A percentile compares a stretch with the other conserved stretches of the same genome.
phyloP scores from a whole-genome alignment of 805 yeast genomes.

The Ogataea saltuana region DNA sequence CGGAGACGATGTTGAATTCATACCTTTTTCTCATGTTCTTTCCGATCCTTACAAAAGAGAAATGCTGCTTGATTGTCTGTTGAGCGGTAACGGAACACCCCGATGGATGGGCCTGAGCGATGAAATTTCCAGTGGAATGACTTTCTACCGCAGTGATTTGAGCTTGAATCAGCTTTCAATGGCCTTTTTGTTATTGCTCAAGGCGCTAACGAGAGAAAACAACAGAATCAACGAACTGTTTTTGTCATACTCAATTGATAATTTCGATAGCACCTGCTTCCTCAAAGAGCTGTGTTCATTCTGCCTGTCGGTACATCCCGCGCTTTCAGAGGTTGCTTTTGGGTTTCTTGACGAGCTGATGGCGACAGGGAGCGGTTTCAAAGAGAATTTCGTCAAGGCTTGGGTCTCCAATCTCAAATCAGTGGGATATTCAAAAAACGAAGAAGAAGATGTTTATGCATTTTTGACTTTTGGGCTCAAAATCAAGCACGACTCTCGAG shows the following conservation, averaged over 20 bases:
- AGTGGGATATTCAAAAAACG: conserved; percentile 6
- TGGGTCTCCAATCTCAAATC: conserved; percentile 12
- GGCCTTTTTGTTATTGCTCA: conserved; percentile 11
- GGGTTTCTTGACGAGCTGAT: conserved; percentile 16
- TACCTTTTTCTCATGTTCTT: conserved; percentile 13
- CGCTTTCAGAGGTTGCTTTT: conserved; percentile 10
- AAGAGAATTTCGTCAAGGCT: conserved; percentile 9
- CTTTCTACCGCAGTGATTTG: conserved; percentile 12
- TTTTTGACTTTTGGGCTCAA: conserved; percentile 15
- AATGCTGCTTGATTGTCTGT: conserved; percentile 1
- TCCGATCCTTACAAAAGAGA: neutral
- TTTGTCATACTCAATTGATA: conserved; percentile 18
- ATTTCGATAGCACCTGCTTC: conserved; percentile 10
- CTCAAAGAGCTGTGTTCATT: conserved; percentile 14
- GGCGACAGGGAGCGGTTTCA: conserved; percentile 17
- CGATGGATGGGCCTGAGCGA: conserved; percentile 13
- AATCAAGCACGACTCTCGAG: conserved; percentile 6
- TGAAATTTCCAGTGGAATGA: conserved; percentile 6
- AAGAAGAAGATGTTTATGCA: conserved; percentile 18
- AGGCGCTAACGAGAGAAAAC: conserved; percentile 4
- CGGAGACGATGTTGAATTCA: conserved; percentile 10
- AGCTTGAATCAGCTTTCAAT: conserved; percentile 9
- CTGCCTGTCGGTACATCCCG: conserved; percentile 9
- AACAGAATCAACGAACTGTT: conserved; percentile 11
- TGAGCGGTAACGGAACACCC: neutral